Evolutionary conservation across 2,329 filamentous ascomycete genomes (phyloP), one percentile per base, ranked within the genome.

Genomic region (Fusarium napiforme): DNA sequence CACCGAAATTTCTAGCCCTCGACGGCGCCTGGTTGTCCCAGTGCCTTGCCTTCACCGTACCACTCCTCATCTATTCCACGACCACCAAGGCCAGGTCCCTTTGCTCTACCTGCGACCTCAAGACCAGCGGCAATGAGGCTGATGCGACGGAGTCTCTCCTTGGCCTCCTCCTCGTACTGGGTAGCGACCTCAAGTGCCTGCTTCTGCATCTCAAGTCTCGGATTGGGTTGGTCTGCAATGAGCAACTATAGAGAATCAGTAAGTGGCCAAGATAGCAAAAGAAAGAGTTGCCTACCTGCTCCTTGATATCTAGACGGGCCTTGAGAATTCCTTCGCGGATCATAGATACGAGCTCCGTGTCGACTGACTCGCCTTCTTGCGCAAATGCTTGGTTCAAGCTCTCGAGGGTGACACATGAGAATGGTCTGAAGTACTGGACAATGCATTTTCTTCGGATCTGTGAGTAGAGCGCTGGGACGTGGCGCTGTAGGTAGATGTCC

Each of bases 391-490:
- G 86, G 14, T 93, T 90, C 85, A 99, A 90, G 69, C 91, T 94
- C 26, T 92, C 88, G 9, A 98, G 86, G 1, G 93, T 95, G 69
- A 98, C 94, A 74, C 92, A 92, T 46, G 93, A 97, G 82, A 97
- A 99, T 1, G 96, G 95, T 30, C 94, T 88, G 77, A 97, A 93
- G 83, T 98, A 98, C 79, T 97, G 94, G 30, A 95, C 90, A 67
- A 99, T 98, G 78, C 95, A 96, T 84, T 98, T 98, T 78, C 89
- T 93, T 66, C 96, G 91, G 75, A 99, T 95, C 53, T 86, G 85
- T 16, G 88, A 85, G 83, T 95, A 96, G 26, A 99, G 86, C 3
- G 85, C 83, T 42, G 87, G 79, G 23, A 98, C 85, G 73, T 97
- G 93, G 70, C 87, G 89, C 67, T 93, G 91, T 11, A 99, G 88